These are phyloP conservation scores for Helianthus tuberosus DNA, from an alignment of 129 eudicot species.

Conservation along the genomic window DNA sequence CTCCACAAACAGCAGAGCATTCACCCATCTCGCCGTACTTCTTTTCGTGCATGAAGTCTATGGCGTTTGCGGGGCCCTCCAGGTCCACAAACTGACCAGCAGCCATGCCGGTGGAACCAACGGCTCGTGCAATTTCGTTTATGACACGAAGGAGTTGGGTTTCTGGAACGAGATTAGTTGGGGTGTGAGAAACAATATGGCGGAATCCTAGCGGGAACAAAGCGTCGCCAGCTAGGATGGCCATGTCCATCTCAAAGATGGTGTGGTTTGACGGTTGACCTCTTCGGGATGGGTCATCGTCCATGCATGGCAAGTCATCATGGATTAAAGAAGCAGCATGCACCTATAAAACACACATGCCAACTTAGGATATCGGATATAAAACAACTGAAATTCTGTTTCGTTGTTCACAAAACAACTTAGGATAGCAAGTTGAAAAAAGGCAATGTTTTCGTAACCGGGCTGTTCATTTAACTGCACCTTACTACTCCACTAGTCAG, in stretches of 20 bases:
- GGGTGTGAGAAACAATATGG: slow-evolving; percentile 91
- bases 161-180: slow-evolving; percentile 70
- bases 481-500: too few species aligned
- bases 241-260: slow-evolving; percentile 83
- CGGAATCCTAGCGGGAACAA: slow-evolving; percentile 91
- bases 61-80: slow-evolving; percentile 74
- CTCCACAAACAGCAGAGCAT: slow-evolving; percentile 95
- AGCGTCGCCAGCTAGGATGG: slow-evolving; percentile 93
- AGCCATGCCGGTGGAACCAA: slow-evolving; percentile 98
- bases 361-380: not conserved
- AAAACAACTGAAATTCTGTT: not conserved
- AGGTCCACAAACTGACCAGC: slow-evolving; percentile 93
- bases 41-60: slow-evolving; percentile 85
- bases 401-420: too few species aligned
- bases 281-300: slow-evolving; percentile 87
- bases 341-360: slow-evolving; percentile 44
- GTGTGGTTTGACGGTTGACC: slow-evolving; percentile 94
- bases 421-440: too few species aligned
- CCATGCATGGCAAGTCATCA: slow-evolving; percentile 97
- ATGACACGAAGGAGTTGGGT: slow-evolving; percentile 69
- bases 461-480: too few species aligned
- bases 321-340: slow-evolving; percentile 94
- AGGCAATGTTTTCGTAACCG: too few species aligned
- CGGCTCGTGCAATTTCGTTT: slow-evolving; percentile 88
- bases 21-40: slow-evolving; percentile 92